Evolutionary conservation across 164 flowering plant genomes (phyloP), one percentile per base, ranked within the genome.

Genomic region (Aristolochia fimbriata): DNA sequence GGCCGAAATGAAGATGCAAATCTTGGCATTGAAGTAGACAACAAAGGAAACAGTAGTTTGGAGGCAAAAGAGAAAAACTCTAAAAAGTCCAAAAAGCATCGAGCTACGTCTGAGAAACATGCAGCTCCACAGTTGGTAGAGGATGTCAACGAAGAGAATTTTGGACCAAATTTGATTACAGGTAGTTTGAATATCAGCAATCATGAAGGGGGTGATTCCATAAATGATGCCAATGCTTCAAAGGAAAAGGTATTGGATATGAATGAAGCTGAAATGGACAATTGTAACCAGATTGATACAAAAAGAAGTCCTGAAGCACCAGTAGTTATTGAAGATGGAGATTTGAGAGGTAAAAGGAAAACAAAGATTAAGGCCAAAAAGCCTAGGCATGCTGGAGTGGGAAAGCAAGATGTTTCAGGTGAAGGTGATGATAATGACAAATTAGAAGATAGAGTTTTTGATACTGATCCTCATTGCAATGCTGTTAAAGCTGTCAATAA

Each of bases 231-330:
- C 43, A 37, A 37, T 37, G 43, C 43, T 37, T 37, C 43, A 37
- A 37, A 37, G 12, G 43, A 7, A 10, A 10, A 6, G 51, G 41
- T 55, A 48, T 10, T 19, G 16, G 37, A 22, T 56, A 17, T 9
- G 15, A 67, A 48, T 61, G 60, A 65, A 57, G 62, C 64, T 17
- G 66, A 64, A 47, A 59, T 16, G 62, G 51, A 50, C 7, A 12
- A 7, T 8, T 27, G 41, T 58, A 69, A 64, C 20, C 61, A 50
- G 50, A 21, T 16, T 58, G 62, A 30, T 51, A 46, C 71, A 15
- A 37, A 69, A 37, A 69, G 43, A 62, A 30, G 23, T 72, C 27
- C 33, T 57, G 31, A 66, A 74, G 27, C 60, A 51, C 43, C 54
- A 57, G 66, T 43, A n/a, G 51, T 30, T 65, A 51, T 20, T 19